phyloP scores from a whole-genome alignment of 257 asterid species.

The Eustoma russellianum region DNA sequence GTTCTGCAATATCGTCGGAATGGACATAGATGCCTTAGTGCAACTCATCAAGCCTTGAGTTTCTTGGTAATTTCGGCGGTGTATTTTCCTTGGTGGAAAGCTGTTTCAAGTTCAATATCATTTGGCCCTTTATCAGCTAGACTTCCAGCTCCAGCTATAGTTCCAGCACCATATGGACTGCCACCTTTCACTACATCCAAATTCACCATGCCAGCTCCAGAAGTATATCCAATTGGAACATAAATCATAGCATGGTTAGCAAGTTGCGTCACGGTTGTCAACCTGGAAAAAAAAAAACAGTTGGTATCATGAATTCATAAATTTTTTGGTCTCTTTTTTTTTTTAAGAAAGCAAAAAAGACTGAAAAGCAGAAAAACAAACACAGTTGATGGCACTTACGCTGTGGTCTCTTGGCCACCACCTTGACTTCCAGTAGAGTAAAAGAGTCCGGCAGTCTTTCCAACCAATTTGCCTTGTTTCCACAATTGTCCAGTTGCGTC shows the following conservation, averaged over 20 bases:
- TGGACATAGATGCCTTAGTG: neutral
- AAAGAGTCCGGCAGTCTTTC: constrained; percentile 48
- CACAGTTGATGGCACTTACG: too few species aligned
- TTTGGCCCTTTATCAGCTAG: constrained; percentile 11
- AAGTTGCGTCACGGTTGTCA: constrained; percentile 59
- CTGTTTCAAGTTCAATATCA: constrained; percentile 18
- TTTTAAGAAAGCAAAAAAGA: too few species aligned
- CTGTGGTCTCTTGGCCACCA: constrained; percentile 51
- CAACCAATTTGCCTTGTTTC: constrained; percentile 37
- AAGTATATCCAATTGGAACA: constrained; percentile 55
- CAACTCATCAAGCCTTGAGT: constrained; percentile 14
- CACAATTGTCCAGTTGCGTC: constrained; percentile 47
- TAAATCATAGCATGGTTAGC: constrained; percentile 59
- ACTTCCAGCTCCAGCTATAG: constrained; percentile 30
- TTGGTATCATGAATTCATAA: too few species aligned
- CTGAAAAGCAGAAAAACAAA: too few species aligned
- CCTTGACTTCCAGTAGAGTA: constrained; percentile 46
- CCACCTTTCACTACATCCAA: constrained; percentile 34
- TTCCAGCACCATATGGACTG: constrained; percentile 33
- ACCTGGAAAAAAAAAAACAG: too few species aligned
- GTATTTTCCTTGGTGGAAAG: constrained; percentile 26
- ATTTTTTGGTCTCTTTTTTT: too few species aligned
- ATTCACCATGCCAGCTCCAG: constrained; percentile 57
- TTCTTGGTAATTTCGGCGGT: constrained; percentile 23
- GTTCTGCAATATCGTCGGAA: too few species aligned